phyloP scores from a whole-genome alignment of 2,329 filamentous ascomycete species.

The Cytospora piceicola region DNA sequence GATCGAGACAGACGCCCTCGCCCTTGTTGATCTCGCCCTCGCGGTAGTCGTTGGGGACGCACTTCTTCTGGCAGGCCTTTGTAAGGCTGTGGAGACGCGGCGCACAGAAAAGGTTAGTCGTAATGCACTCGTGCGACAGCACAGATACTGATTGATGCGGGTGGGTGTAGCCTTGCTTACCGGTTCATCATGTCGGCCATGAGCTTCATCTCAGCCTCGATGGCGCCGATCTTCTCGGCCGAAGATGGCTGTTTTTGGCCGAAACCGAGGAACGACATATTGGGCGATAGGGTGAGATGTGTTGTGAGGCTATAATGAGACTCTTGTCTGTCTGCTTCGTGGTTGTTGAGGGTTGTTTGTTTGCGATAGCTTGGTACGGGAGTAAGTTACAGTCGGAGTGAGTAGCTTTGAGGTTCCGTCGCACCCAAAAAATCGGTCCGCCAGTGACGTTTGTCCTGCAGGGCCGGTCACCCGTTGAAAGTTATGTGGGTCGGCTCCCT shows the following conservation, averaged over 20 bases:
- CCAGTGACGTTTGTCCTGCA: conserved; percentile 30
- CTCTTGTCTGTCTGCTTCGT: not conserved
- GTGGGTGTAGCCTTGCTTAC: conserved; percentile 53
- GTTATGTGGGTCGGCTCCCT: not conserved
- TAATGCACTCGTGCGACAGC: too few relatives aligned
- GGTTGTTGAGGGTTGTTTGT: not conserved
- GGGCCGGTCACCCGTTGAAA: conserved; percentile 4
- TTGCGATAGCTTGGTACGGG: not conserved
- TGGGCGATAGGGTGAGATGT: conserved; percentile 28
- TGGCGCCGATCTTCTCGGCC: conserved; percentile 94
- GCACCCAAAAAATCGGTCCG: conserved; percentile 28
- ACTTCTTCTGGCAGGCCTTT: conserved; percentile 90
- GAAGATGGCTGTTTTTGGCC: conserved; percentile 80
- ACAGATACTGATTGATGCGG: conserved; percentile 10
- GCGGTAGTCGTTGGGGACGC: conserved; percentile 88
- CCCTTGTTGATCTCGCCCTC: conserved; percentile 98
- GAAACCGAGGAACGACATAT: conserved; percentile 39
- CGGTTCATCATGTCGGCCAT: conserved; percentile 98
- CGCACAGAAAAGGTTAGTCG: not conserved
- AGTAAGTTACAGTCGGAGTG: not conserved
- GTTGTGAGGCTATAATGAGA: not conserved
- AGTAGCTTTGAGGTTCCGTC: conserved; percentile 19
- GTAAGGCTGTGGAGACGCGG: conserved; percentile 63
- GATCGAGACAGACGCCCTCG: conserved; percentile 96
- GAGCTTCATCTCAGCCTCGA: conserved; percentile 97